These are phyloP conservation scores for Penicillium glabrum DNA, from an alignment of 2,329 filamentous ascomycete genomes.

Conservation along the genomic window DNA sequence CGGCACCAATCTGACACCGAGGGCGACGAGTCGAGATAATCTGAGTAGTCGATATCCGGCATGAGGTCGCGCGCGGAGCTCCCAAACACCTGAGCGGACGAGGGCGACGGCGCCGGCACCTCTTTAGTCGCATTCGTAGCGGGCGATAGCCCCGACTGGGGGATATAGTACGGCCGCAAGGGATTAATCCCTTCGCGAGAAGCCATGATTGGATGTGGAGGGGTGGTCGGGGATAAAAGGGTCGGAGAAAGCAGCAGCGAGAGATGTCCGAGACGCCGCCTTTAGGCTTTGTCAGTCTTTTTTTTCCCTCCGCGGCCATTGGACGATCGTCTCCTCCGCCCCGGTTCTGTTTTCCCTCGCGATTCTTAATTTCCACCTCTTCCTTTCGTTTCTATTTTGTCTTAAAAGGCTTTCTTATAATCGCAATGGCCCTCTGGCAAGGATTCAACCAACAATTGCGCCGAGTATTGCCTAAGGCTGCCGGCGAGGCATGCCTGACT, in stretches of 20 bases:
- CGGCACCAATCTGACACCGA: constrained; percentile 73
- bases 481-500: constrained; percentile 51
- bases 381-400: constrained; percentile 16
- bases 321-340: constrained; percentile 16
- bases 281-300: constrained; percentile 24
- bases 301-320: constrained; percentile 25
- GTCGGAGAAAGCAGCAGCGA: constrained; percentile 18
- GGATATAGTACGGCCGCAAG: constrained; percentile 61
- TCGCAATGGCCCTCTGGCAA: constrained; percentile 35
- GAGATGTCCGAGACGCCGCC: constrained; percentile 19
- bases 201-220: constrained; percentile 37
- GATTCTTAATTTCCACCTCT: constrained; percentile 22
- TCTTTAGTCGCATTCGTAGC: constrained; percentile 34
- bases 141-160: constrained; percentile 61
- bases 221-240: constrained; percentile 12
- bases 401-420: constrained; percentile 1
- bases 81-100: constrained; percentile 53
- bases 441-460: constrained; percentile 34
- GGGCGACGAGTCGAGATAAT: constrained; percentile 77
- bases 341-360: constrained; percentile 11
- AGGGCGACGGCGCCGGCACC: constrained; percentile 39
- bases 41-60: constrained; percentile 87
- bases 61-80: constrained; percentile 78
- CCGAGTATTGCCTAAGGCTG: constrained; percentile 55
- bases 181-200: constrained; percentile 57